Percentiles rank a stretch among this genome's conserved stretches.
Evolutionary conservation across 495 filamentous ascomycete genomes (phyloP).

Genomic region (Lophiotrema nucula): DNA sequence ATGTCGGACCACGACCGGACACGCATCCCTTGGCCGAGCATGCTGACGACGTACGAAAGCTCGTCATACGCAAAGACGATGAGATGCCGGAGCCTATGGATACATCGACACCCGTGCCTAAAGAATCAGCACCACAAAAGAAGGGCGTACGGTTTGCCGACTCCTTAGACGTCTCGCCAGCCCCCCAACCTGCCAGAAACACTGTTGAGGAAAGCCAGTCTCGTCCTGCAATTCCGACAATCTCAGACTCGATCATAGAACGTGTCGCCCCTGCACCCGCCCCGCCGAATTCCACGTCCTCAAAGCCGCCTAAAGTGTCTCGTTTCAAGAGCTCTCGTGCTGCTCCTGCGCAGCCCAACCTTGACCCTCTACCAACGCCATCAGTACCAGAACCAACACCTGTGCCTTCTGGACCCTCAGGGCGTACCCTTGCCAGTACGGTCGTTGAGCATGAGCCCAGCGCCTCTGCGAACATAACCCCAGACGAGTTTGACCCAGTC

Average conservation of each 20-base stretch:
- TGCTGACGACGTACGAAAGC: slow-evolving; percentile 34
- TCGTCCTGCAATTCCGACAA: slow-evolving; percentile 3
- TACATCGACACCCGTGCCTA: neutral
- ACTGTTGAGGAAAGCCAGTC: neutral
- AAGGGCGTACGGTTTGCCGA: slow-evolving; percentile 77
- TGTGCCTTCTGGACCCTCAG: slow-evolving; percentile 2
- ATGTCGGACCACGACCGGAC: slow-evolving; percentile 39
- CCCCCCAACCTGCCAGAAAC: slow-evolving; percentile 1
- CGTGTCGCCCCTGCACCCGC: slow-evolving; percentile 15
- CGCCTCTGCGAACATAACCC: neutral
- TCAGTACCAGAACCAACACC: slow-evolving; percentile 6
- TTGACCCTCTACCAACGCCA: neutral
- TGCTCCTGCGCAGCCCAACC: neutral
- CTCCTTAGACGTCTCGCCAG: slow-evolving; percentile 63
- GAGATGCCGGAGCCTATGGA: neutral
- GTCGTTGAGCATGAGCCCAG: slow-evolving; percentile 6
- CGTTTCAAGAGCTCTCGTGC: slow-evolving; percentile 37
- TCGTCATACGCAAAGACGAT: slow-evolving; percentile 31
- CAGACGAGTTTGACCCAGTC: slow-evolving; percentile 69
- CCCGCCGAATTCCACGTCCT: neutral
- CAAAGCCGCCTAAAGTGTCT: slow-evolving; percentile 31
- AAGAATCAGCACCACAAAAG: slow-evolving; percentile 42
- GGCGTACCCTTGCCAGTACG: slow-evolving; percentile 7
- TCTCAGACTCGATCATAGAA: slow-evolving; percentile 36
- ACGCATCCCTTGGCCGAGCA: slow-evolving; percentile 23